Conservation (phyloP, 108 stramenopile genomes). For the Craspedostauros australis region DNA sequence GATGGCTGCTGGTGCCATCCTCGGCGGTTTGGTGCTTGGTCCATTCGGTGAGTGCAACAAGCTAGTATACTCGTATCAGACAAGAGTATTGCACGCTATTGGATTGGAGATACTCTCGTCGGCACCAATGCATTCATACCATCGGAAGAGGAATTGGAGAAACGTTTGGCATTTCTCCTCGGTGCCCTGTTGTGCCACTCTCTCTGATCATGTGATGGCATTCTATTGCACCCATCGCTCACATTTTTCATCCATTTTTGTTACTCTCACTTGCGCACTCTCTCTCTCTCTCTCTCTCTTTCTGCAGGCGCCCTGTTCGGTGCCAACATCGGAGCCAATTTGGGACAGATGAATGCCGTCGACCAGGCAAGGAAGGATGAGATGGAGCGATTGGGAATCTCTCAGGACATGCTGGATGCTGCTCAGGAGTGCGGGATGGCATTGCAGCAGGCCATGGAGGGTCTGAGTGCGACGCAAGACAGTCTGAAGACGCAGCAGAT, state of each 20-base stretch:
- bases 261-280: not conserved
- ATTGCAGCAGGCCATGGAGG: slow-evolving; percentile 54
- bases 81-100: not conserved
- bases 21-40: slow-evolving; percentile 66
- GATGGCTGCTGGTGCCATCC: slow-evolving; percentile 65
- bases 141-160: no score
- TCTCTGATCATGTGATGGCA: no score
- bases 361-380: slow-evolving; percentile 66
- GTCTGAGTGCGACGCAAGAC: slow-evolving; percentile 50
- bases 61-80: not conserved
- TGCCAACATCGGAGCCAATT: slow-evolving; percentile 58
- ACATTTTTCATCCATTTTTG: no score
- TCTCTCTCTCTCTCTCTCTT: not conserved
- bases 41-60: slow-evolving; percentile 54
- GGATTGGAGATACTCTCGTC: not conserved
- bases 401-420: slow-evolving; percentile 68
- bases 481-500: slow-evolving; percentile 63
- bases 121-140: not conserved
- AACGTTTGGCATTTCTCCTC: not conserved
- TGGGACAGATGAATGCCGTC: slow-evolving; percentile 43
- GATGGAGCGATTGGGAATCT: slow-evolving; percentile 66
- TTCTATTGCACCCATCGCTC: no score
- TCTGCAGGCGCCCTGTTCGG: slow-evolving; percentile 57
- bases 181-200: not conserved
- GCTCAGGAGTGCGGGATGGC: slow-evolving; percentile 61